Evolutionary conservation across 1,284 basidiomycete species (phyloP).

Genomic region (Papiliotrema laurentii): DNA sequence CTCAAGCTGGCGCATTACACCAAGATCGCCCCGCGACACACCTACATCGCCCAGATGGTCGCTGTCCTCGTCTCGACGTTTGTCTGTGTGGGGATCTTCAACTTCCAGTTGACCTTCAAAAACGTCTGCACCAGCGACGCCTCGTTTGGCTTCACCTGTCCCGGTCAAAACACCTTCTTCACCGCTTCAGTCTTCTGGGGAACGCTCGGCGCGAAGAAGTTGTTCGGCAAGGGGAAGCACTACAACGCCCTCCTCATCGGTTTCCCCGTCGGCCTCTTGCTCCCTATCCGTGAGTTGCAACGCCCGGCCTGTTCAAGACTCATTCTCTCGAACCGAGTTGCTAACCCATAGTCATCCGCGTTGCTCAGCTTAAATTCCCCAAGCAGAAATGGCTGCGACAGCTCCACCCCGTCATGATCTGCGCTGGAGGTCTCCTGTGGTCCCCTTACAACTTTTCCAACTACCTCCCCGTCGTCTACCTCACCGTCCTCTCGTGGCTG

Average conservation of each 20-base stretch:
- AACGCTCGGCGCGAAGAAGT: slow-evolving; percentile 56
- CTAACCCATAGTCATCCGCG: slow-evolving; percentile 7
- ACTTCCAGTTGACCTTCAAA: slow-evolving; percentile 23
- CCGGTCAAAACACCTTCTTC: slow-evolving; percentile 9
- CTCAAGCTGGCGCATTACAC: slow-evolving; percentile 50
- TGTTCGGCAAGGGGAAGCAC: slow-evolving; percentile 65
- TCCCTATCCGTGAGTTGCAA: slow-evolving; percentile 76
- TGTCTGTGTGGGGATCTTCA: slow-evolving; percentile 19
- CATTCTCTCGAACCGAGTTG: slow-evolving; percentile 43
- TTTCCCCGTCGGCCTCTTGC: slow-evolving; percentile 67
- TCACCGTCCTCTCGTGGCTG: slow-evolving; percentile 30
- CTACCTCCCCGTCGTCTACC: slow-evolving; percentile 23
- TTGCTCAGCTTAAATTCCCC: slow-evolving; percentile 8
- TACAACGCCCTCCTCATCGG: slow-evolving; percentile 57
- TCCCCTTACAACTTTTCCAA: slow-evolving; percentile 40
- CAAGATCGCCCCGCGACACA: slow-evolving; percentile 30
- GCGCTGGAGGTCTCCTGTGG: slow-evolving; percentile 3
- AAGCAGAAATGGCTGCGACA: slow-evolving; percentile 3
- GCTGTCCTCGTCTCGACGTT: slow-evolving; percentile 56
- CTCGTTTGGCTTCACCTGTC: slow-evolving; percentile 14
- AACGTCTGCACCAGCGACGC: slow-evolving; percentile 23
- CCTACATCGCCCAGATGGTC: slow-evolving; percentile 67
- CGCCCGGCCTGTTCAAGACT: slow-evolving; percentile 55
- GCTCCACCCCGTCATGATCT: slow-evolving; percentile 10
- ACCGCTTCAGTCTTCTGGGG: slow-evolving; percentile 8